Conservation (phyloP, 768 basidiomycete species). For the Pulveroboletus ravenelii region DNA sequence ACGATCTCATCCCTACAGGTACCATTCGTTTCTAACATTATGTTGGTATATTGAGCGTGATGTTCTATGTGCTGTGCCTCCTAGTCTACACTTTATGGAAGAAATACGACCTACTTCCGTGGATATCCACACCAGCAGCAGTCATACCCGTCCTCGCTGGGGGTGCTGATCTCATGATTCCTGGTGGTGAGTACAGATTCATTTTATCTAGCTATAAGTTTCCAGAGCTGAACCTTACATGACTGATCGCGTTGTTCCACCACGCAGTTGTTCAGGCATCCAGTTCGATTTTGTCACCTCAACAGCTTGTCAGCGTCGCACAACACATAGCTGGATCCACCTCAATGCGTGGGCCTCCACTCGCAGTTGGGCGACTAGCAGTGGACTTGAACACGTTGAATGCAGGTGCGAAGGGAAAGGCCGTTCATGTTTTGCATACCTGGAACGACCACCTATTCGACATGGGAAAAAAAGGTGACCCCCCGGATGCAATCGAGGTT, state of each 20-base stretch:
- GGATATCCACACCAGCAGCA: conserved; percentile 62
- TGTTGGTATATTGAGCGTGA: background rate
- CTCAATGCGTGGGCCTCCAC: conserved; percentile 39
- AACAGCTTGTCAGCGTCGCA: conserved; percentile 60
- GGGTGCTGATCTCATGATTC: conserved; percentile 88
- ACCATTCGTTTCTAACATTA: background rate
- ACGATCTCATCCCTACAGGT: conserved; percentile 71
- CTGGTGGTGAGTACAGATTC: conserved; percentile 56
- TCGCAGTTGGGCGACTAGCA: conserved; percentile 76
- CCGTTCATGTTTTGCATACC: conserved; percentile 64
- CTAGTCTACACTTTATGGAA: conserved; percentile 79
- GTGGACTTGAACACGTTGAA: conserved; percentile 46
- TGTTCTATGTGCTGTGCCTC: background rate
- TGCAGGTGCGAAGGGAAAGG: conserved; percentile 67
- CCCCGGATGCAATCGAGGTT: conserved; percentile 42
- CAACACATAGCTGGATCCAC: conserved; percentile 38
- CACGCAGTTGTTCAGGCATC: conserved; percentile 54
- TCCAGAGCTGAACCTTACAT: background rate
- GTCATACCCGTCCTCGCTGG: conserved; percentile 68
- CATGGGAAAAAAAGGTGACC: conserved; percentile 59
- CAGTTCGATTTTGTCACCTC: conserved; percentile 33
- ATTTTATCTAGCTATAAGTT: background rate
- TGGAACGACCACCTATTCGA: conserved; percentile 78
- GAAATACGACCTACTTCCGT: conserved; percentile 59
- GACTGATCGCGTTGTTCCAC: background rate